Evolutionary conservation across 2,329 filamentous ascomycete species (phyloP), one percentile per base, ranked within the genome.

Genomic region (Diaporthe capsici): DNA sequence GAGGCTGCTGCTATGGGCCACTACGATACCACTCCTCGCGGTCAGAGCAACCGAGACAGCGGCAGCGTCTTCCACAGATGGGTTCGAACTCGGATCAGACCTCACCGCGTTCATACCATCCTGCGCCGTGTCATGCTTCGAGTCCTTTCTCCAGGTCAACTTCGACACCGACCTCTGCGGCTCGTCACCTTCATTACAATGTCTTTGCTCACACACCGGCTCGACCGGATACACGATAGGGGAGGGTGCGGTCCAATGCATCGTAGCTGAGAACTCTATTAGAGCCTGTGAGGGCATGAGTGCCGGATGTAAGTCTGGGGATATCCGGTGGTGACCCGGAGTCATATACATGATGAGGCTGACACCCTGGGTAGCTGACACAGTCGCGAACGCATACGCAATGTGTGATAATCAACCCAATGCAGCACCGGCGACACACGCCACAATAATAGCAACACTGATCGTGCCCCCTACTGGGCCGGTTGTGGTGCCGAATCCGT

Each of bases 161-260:
- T 94, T 90, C 80, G 86, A 87, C 49, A 79, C 82, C 28, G 83
- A 82, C 68, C 81, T 82, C 65, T 93, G 92, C 80, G 86, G 86
- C 42, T 80, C 83, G 47, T 84, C 84, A 20, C 86, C 88, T 15
- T 87, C 92, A 37, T 82, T 94, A 78, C 84, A 87, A 79, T 94
- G 92, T 78, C 86, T 95, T 9, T 95, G 94, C 82, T 87, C 88
- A 51, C 86, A 87, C 75, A 86, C 86, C 47, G 92, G 92, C 12
- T 84, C 82, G 17, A 89, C 89, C 42, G 92, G 91, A 13, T 93
- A 92, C 79, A 95, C 94, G 1, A 80, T 95, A 65, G 93, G 92
- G n/a, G 94, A 95, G 83, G 93, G 89, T 15, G 92, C 91, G 6
- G 83, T 94, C 77, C 90, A 92, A 80, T 95, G 94, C 82, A 88